Evolutionary conservation across 2,329 filamentous ascomycete species (phyloP), one percentile per base, ranked within the genome.

Genomic region (Calycina herbarum): DNA sequence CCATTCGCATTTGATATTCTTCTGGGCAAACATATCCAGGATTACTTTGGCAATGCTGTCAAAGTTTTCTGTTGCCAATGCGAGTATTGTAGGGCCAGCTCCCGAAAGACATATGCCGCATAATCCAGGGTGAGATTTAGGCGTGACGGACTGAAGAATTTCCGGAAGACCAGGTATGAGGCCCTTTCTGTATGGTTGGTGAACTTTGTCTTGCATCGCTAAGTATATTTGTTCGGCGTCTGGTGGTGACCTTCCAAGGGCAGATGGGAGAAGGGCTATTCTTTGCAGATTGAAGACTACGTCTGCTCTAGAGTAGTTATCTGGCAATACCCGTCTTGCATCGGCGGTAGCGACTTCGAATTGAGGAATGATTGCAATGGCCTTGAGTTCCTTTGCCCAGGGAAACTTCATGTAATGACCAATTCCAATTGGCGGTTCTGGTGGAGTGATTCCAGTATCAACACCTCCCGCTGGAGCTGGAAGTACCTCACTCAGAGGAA

Each of bases 131-230:
- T 97, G 93, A 5, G 90, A 90, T 75, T 87, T 86, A 33, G 94
- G 95, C 11, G 92, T 97, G 82, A 98, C 94, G 67, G 90, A 94
- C 77, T 93, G 87, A 62, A 99, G 87, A 63, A 99, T 94, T 76
- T 97, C 91, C 17, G 91, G 90, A 65, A 99, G 84, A 0, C 94
- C 95, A 0, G 95, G 95, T 72, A 99, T 96, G 68, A 99, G 86
- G 1, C 86, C 90, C 79, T 95, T 90, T 63, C 95, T 90, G 82
- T 99, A 98, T 56, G 93, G 95, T 79, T 99, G 95, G 81, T 99
- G 95, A 67, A 99, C 88, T 80, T 94, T 96, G 82, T 99, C 95
- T 80, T 98, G 95, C 95, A 99, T 99, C 58, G 94, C 94, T 59
- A 96, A 88, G 81, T 96, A 96, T 77, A 99, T 99, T 78, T 96